A percentile compares a stretch with the other conserved stretches of the same genome.
These are phyloP conservation scores for Kluyveromyces sp. DNA, from an alignment of 1,139 yeast genomes.

Conservation along the genomic window DNA sequence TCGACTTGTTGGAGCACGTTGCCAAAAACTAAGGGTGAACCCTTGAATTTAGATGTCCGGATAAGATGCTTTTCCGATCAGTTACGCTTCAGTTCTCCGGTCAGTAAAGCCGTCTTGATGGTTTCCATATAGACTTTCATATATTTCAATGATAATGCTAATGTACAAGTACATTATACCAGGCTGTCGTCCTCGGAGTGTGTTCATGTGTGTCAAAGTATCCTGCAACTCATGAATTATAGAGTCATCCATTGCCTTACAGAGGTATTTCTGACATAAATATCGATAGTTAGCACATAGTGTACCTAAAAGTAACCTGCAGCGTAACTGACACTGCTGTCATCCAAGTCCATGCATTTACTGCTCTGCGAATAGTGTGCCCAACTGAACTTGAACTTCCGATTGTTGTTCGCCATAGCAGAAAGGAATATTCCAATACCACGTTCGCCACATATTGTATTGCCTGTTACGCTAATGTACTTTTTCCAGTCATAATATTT, in stretches of 20 bases:
- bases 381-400: slow-evolving; percentile 48
- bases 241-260: too few species aligned
- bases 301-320: slow-evolving; percentile 47
- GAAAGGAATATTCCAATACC: slow-evolving; percentile 64
- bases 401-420: slow-evolving; percentile 38
- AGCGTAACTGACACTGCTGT: slow-evolving; percentile 86
- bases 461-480: slow-evolving; percentile 64
- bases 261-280: background rate
- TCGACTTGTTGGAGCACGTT: slow-evolving; percentile 75
- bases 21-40: slow-evolving; percentile 32
- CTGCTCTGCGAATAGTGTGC: slow-evolving; percentile 79
- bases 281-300: background rate
- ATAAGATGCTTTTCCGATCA: background rate
- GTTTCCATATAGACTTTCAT: background rate
- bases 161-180: too few species aligned
- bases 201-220: too few species aligned
- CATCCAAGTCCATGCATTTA: slow-evolving; percentile 41
- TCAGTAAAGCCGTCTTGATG: background rate
- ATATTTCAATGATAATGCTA: background rate
- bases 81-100: background rate
- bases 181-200: too few species aligned
- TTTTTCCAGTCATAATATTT: slow-evolving; percentile 50
- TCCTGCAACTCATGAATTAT: too few species aligned
- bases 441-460: slow-evolving; percentile 90
- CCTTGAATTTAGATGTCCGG: background rate